Conservation (phyloP, 805 yeast genomes). For the Diddensiella santjacobensis region DNA sequence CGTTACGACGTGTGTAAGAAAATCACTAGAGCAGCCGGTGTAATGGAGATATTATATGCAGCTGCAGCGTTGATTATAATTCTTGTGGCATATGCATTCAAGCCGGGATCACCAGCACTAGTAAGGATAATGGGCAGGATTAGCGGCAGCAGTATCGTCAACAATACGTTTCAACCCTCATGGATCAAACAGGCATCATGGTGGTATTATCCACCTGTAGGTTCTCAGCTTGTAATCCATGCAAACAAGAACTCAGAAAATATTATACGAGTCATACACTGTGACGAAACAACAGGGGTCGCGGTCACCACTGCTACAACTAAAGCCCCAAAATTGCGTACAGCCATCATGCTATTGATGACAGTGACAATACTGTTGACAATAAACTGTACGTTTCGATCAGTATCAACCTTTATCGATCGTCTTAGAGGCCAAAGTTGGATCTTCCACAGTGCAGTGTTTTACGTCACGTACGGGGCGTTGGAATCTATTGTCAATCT, state of each 20-base stretch:
- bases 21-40: constrained; percentile 50
- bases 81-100: constrained; percentile 48
- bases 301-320: neutral
- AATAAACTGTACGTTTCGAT: constrained; percentile 31
- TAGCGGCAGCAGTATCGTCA: constrained; percentile 20
- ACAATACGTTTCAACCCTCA: constrained; percentile 53
- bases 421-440: constrained; percentile 33
- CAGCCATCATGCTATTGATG: constrained; percentile 40
- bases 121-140: neutral
- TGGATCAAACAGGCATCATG: constrained; percentile 63
- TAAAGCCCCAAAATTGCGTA: constrained; percentile 28
- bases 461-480: constrained; percentile 68
- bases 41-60: constrained; percentile 49
- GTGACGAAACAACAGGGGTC: constrained; percentile 38
- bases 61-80: constrained; percentile 49
- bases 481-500: constrained; percentile 57
- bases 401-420: constrained; percentile 30
- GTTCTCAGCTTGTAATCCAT: constrained; percentile 37
- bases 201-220: constrained; percentile 52
- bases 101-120: constrained; percentile 36
- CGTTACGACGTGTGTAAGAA: constrained; percentile 41
- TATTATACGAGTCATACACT: constrained; percentile 58
- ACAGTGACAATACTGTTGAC: constrained; percentile 23
- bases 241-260: constrained; percentile 43
- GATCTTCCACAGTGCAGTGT: constrained; percentile 52